Evolutionary conservation across 164 flowering plant species (phyloP), one percentile per base, ranked within the genome.

Genomic region (Magnolia changhungtana): DNA sequence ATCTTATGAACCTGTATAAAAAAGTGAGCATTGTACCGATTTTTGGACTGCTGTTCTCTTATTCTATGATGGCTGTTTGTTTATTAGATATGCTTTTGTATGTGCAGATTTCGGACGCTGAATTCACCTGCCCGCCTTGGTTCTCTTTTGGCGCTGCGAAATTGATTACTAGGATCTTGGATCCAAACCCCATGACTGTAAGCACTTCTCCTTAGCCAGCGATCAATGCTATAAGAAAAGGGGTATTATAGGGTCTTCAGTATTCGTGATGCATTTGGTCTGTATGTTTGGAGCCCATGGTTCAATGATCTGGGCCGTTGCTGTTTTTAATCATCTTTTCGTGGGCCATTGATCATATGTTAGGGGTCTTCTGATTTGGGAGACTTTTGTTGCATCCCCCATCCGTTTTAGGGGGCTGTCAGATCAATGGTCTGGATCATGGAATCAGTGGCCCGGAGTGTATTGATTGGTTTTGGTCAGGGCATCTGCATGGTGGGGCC

Each of bases 121-220:
- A 96, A 74, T 96, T 91, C 80, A 87, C 92, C 73, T 96, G 89
- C 75, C 99, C 99, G 9, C 89, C 97, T 71, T 96, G 99, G 99
- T 81, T 96, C 69, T 91, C 99, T 76, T 89, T 91, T n/a, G 81
- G 86, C 75, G 96, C 95, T 67, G 90, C 78, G 89, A 90, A 87
- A 81, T 80, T 96, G 79, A 86, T 96, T 73, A 65, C 87, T 79
- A 83, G 87, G 75, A 94, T 96, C 72, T 84, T 96, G 87, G 94
- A 96, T 80, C 98, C 98, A 14, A 92, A 92, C 73, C 98, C 99
- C 16, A 85, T 82, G 89, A 93, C 91, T 69, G 98, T 94, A 81
- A 88, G 97, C 81, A 59, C 7, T 68, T 68, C 20, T 68, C 19
- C 67, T 19, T 64, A 21, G 67, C 67, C 23, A 64, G 67, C 24